Percentiles rank a stretch among this genome's conserved stretches.
Evolutionary conservation across 2,329 filamentous ascomycete species (phyloP).

Genomic region (Aspergillus carbonarius): DNA sequence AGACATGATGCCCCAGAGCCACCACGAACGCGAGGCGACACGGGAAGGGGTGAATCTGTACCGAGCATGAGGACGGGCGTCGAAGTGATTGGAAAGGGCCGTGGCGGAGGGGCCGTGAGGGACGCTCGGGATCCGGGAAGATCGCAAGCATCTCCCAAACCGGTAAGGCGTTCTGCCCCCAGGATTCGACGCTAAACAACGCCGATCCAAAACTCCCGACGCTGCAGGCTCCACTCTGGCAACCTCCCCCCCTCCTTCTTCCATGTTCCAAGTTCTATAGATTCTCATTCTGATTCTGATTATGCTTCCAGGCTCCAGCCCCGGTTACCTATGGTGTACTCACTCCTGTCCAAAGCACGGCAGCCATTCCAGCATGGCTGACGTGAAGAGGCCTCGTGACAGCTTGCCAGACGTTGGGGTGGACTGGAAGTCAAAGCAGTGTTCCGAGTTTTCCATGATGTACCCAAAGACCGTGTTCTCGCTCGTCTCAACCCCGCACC

Average conservation of each 20-base stretch:
- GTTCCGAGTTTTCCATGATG: slow-evolving; percentile 46
- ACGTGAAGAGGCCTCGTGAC: slow-evolving; percentile 39
- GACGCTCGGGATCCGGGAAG: background rate
- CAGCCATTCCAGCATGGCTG: slow-evolving; percentile 49
- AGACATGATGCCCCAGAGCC: too few species aligned
- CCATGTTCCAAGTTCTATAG: too few species aligned
- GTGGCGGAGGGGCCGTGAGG: background rate
- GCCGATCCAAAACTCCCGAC: background rate
- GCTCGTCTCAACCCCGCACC: slow-evolving; percentile 41
- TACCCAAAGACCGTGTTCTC: slow-evolving; percentile 50
- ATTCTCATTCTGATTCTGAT: too few species aligned
- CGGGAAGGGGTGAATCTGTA: background rate
- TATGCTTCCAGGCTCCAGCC: background rate
- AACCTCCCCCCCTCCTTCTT: too few species aligned
- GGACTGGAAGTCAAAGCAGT: slow-evolving; percentile 51
- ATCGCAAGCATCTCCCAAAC: slow-evolving; percentile 15
- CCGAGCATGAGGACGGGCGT: background rate
- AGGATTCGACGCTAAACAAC: background rate
- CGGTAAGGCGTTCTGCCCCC: slow-evolving; percentile 1
- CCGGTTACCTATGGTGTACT: background rate
- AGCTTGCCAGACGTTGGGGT: slow-evolving; percentile 32
- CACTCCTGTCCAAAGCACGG: slow-evolving; percentile 36
- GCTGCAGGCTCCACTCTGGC: background rate
- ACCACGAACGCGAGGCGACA: background rate
- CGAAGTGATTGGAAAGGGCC: slow-evolving; percentile 1